Conservation (phyloP, 2,329 filamentous ascomycete species). For the Alternaria consortialis region DNA sequence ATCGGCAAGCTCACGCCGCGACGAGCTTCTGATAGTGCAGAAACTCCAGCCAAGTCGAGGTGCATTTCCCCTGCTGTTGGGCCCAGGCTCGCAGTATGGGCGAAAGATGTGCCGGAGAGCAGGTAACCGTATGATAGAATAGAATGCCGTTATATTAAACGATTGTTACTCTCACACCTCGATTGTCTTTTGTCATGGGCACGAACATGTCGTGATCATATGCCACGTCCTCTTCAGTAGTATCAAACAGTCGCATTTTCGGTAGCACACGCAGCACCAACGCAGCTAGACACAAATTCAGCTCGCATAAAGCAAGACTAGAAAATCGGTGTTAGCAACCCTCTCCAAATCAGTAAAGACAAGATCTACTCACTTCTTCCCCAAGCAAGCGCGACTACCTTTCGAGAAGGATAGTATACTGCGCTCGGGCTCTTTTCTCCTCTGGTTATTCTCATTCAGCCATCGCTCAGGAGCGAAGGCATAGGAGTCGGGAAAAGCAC, state of each 20-base stretch:
- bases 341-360: neutral
- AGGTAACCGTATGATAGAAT: neutral
- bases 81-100: neutral
- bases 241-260: conserved; percentile 34
- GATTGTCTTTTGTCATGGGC: conserved; percentile 35
- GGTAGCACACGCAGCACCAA: conserved; percentile 34
- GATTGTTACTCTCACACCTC: conserved; percentile 34
- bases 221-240: conserved; percentile 29
- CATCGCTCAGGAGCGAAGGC: conserved; percentile 43
- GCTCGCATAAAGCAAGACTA: conserved; percentile 36
- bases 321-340: neutral
- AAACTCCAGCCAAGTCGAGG: neutral
- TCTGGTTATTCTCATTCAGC: conserved; percentile 37
- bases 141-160: neutral
- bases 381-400: conserved; percentile 43
- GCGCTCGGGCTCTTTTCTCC: conserved; percentile 36
- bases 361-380: conserved; percentile 42
- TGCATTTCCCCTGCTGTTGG: neutral
- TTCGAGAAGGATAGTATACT: conserved; percentile 44
- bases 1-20: neutral
- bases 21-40: neutral
- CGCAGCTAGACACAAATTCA: conserved; percentile 32
- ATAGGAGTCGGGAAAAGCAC: conserved; percentile 34
- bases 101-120: neutral
- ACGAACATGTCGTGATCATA: conserved; percentile 42